Evolutionary conservation across 1,284 basidiomycete genomes (phyloP), one percentile per base, ranked within the genome.

Genomic region (Apiotrichum montevideense): DNA sequence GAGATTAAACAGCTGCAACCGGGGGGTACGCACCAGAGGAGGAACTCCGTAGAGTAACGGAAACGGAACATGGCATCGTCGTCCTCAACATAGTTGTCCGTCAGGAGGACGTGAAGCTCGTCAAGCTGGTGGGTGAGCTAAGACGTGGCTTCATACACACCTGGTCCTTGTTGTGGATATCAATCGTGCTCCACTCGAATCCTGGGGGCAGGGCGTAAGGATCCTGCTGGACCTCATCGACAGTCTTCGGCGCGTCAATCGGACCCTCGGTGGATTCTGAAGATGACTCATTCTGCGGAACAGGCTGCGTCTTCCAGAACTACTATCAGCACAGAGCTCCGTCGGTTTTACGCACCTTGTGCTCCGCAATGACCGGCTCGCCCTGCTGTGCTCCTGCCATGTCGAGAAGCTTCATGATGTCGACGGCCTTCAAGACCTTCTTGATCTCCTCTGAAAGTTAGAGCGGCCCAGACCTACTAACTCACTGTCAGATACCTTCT

Each of bases 231-330:
- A 98, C 86, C 67, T 95, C 83, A 57, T 86, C 85, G 32, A 81
- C 79, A 7, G 87, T 83, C 66, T 86, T 87, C 9, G 87, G 85
- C 13, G 87, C 83, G 66, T 98, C 92, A 59, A 99, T 96, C 51
- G 84, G 87, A 1, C 96, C 95, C 74, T 97, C 93, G 53, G 84
- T 84, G 21, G 81, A 63, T 29, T 29, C 29, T 29, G 81, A 79
- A 39, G 79, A 82, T 43, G 48, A 44, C 10, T n/a, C 11, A 35
- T 48, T 54, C 43, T 96, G 91, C 46, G 89, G 87, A 7, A 99
- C 96, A 3, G 96, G 96, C 76, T 97, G 93, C 4, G 93, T 96
- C 45, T 81, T 84, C 93, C 93, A 97, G 78, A 97, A 97, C 90
- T 93, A 57, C 1, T 1, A 49, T 52, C 46, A 62, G 60, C 42